phyloP scores from a whole-genome alignment of 352 stramenopile species.

The Peronospora farinosa region DNA sequence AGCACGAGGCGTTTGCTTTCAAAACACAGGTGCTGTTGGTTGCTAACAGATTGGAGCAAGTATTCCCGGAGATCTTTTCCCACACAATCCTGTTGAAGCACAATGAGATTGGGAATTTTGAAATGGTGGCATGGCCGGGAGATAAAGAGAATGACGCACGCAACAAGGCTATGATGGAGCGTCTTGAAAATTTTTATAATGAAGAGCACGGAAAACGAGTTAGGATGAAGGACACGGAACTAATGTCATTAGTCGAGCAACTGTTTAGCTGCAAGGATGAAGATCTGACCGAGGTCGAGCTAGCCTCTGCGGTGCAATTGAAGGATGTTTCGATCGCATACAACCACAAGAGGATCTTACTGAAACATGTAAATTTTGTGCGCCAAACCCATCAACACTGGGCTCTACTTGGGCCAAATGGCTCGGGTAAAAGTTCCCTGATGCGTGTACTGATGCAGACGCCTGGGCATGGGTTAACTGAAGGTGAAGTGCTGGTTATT shows the following conservation, averaged over 20 bases:
- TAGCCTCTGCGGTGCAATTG: slow-evolving; percentile 30
- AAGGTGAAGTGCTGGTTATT: slow-evolving; percentile 37
- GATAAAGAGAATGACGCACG: slow-evolving; percentile 24
- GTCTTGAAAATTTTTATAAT: slow-evolving; percentile 32
- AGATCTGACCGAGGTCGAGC: not conserved
- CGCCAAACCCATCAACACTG: slow-evolving; percentile 53
- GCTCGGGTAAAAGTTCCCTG: slow-evolving; percentile 71
- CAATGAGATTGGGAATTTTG: slow-evolving; percentile 12
- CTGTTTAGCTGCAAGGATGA: slow-evolving; percentile 30
- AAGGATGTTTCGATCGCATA: slow-evolving; percentile 57
- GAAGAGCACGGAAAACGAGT: slow-evolving; percentile 29
- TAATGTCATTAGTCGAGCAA: slow-evolving; percentile 31
- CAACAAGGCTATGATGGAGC: slow-evolving; percentile 36
- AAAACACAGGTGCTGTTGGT: slow-evolving; percentile 86
- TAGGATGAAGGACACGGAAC: slow-evolving; percentile 29
- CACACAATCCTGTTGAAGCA: slow-evolving; percentile 51
- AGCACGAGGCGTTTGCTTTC: slow-evolving; percentile 73
- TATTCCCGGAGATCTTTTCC: slow-evolving; percentile 74
- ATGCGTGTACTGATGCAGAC: slow-evolving; percentile 68
- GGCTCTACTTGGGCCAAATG: slow-evolving; percentile 62
- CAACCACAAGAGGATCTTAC: slow-evolving; percentile 35
- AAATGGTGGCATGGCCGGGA: slow-evolving; percentile 34
- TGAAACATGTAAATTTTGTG: slow-evolving; percentile 50
- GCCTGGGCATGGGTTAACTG: slow-evolving; percentile 39
- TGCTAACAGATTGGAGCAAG: slow-evolving; percentile 85